These are phyloP conservation scores for Colletotrichum noveboracense DNA, from an alignment of 2,329 filamentous ascomycete species.

Conservation along the genomic window DNA sequence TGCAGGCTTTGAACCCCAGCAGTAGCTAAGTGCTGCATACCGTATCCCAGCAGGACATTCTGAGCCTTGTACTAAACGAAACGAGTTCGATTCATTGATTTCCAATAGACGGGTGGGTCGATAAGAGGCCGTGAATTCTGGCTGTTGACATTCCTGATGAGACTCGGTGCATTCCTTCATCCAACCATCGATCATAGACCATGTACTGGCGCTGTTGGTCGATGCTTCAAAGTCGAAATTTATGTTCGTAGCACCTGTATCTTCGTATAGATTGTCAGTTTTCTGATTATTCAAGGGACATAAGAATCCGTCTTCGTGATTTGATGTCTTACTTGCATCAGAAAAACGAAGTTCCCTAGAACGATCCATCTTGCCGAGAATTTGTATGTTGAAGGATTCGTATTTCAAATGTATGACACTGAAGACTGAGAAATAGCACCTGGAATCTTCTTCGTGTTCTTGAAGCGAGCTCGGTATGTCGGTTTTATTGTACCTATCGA, in stretches of 20 bases:
- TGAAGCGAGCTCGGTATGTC: no score
- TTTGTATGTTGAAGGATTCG: no score
- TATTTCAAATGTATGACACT: no score
- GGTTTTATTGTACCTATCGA: rapidly evolving
- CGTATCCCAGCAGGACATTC: rapidly evolving
- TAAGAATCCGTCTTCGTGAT: no score
- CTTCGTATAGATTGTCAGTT: neutral
- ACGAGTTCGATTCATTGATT: rapidly evolving
- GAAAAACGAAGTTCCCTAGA: no score
- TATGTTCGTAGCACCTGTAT: neutral
- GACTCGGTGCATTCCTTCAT: neutral
- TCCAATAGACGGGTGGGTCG: neutral
- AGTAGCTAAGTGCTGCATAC: neutral
- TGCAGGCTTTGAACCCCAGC: neutral
- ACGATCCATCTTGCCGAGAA: no score
- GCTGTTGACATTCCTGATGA: neutral
- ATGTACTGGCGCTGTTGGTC: neutral
- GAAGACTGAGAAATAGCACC: no score
- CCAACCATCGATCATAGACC: neutral
- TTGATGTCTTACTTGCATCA: no score
- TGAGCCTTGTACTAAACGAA: neutral
- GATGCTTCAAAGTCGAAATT: neutral
- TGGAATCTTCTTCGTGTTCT: rapidly evolving
- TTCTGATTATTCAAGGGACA: no score
- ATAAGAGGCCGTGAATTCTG: rapidly evolving